Percentiles rank a stretch among this genome's conserved stretches.
phyloP scores from a whole-genome alignment of 352 stramenopile species.

The Globisporangium carolinianum region DNA sequence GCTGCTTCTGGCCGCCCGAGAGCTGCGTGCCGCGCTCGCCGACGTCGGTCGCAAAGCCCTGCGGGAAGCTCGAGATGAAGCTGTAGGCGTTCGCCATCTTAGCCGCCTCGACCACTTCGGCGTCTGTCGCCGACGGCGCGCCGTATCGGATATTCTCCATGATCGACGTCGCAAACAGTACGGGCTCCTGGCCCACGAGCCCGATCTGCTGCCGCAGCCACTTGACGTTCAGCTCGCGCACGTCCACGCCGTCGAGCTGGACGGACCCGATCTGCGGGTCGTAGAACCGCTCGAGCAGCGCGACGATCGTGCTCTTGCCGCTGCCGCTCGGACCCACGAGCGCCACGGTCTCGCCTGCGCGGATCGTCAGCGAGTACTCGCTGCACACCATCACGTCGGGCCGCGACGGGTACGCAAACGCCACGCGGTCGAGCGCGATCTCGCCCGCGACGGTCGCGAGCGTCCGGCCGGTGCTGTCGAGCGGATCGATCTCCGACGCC shows the following conservation, averaged over 20 bases:
- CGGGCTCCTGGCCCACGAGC: slow-evolving; percentile 85
- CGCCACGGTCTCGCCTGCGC: slow-evolving; percentile 54
- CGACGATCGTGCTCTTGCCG: slow-evolving; percentile 6
- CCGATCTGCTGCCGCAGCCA: slow-evolving; percentile 81
- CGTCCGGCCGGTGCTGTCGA: slow-evolving; percentile 20
- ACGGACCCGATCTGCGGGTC: slow-evolving; percentile 34
- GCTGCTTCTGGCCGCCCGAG: slow-evolving; percentile 87
- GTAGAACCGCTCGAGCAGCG: slow-evolving; percentile 9
- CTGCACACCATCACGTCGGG: slow-evolving; percentile 49
- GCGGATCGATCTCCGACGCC: slow-evolving; percentile 49
- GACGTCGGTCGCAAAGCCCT: slow-evolving; percentile 87
- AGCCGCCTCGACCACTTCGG: slow-evolving; percentile 38
- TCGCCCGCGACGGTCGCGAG: slow-evolving; percentile 19
- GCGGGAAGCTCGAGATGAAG: slow-evolving; percentile 89
- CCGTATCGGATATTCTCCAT: slow-evolving; percentile 79
- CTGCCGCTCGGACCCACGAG: slow-evolving; percentile 14
- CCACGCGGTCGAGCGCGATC: slow-evolving; percentile 85
- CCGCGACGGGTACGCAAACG: slow-evolving; percentile 55
- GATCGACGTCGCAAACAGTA: slow-evolving; percentile 33
- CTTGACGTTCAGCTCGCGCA: slow-evolving; percentile 72
- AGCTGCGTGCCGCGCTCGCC: slow-evolving; percentile 84
- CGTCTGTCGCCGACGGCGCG: slow-evolving; percentile 35
- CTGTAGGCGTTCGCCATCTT: slow-evolving; percentile 80
- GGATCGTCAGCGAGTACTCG: slow-evolving; percentile 52
- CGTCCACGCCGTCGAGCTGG: slow-evolving; percentile 33